Conservation (phyloP, 83 land plant species). For the Diphasiastrum complanatum region DNA sequence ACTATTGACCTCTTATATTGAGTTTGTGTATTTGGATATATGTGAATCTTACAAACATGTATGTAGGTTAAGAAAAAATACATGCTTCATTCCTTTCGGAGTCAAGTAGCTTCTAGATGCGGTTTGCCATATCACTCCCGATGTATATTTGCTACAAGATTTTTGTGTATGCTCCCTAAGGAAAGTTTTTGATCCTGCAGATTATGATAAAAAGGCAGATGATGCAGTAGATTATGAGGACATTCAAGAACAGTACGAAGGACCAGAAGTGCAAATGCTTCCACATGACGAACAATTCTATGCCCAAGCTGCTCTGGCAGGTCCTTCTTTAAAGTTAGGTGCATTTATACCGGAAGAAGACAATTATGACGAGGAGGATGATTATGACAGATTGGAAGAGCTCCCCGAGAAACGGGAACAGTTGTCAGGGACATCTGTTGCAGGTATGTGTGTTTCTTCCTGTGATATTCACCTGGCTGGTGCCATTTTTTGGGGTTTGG, state of each 20-base stretch:
- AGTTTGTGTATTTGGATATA: too few species aligned
- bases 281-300: constrained; percentile 61
- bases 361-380: constrained; percentile 72
- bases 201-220: constrained; percentile 85
- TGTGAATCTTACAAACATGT: too few species aligned
- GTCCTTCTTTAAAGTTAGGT: constrained; percentile 28
- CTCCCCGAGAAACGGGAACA: constrained; percentile 8
- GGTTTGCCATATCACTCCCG: too few species aligned
- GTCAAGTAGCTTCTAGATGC: too few species aligned
- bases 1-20: too few species aligned
- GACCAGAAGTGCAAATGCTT: constrained; percentile 66
- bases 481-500: too few species aligned
- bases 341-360: constrained; percentile 66
- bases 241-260: constrained; percentile 85
- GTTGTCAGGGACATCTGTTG: not conserved
- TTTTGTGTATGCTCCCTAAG: not conserved
- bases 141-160: too few species aligned
- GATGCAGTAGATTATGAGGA: constrained; percentile 97
- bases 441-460: not conserved
- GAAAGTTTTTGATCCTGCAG: constrained; percentile 22
- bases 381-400: constrained; percentile 22
- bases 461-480: too few species aligned
- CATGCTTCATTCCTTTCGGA: too few species aligned
- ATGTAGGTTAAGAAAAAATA: not conserved
- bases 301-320: constrained; percentile 52